Percentiles rank a stretch among this genome's conserved stretches.
Conservation (phyloP, 345 rosid species). For the Carallia pectinifolia region DNA sequence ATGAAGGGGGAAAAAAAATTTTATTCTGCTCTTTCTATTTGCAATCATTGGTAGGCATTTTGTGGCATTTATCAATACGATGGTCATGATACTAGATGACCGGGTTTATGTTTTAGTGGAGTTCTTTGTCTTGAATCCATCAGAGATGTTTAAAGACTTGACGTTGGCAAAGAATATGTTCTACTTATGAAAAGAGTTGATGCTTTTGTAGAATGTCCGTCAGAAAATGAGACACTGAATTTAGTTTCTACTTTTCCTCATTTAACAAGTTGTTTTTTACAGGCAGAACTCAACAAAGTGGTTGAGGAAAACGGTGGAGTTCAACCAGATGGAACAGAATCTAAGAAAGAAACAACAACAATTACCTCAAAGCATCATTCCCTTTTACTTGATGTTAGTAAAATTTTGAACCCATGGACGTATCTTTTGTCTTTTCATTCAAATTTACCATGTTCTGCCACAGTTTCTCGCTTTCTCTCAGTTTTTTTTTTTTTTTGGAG, state of each 20-base stretch:
- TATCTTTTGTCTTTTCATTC: not conserved
- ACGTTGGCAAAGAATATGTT: not conserved
- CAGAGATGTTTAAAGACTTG: not conserved
- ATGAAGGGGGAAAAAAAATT: too few species aligned
- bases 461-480: not conserved
- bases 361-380: slow-evolving; percentile 62
- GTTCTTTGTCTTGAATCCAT: not conserved
- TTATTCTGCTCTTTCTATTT: not conserved
- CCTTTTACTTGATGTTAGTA: slow-evolving; percentile 63
- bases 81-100: not conserved
- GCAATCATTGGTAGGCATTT: not conserved
- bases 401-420: not conserved
- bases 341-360: slow-evolving; percentile 9
- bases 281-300: slow-evolving; percentile 75
- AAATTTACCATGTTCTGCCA: too few species aligned
- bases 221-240: too few species aligned
- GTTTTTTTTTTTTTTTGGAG: not conserved
- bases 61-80: not conserved
- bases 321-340: slow-evolving; percentile 33
- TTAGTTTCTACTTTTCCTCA: slow-evolving; percentile 14
- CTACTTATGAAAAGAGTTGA: not conserved
- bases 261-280: slow-evolving; percentile 23
- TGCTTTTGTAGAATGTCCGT: not conserved
- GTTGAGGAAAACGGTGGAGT: slow-evolving; percentile 44
- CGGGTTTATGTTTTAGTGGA: not conserved